These are phyloP conservation scores for Rhododendron williamsianum DNA, from an alignment of 148 eudicot species.

Conservation along the genomic window DNA sequence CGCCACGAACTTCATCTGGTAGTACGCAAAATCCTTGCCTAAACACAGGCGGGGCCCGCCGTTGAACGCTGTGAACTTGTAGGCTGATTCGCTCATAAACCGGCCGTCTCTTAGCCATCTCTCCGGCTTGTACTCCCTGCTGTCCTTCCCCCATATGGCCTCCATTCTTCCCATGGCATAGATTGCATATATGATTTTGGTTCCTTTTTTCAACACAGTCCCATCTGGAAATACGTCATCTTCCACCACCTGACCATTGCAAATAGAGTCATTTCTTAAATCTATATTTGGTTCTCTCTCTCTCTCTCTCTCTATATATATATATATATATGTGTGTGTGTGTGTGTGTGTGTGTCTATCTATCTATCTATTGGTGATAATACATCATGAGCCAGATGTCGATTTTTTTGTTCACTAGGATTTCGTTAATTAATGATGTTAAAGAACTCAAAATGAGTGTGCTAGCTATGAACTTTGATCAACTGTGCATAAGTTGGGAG, in stretches of 20 bases:
- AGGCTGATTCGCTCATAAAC: slow-evolving; percentile 86
- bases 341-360: too few relatives aligned
- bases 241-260: slow-evolving; percentile 49
- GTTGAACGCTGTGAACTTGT: slow-evolving; percentile 91
- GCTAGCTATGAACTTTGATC: not conserved
- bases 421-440: not conserved
- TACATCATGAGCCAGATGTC: not conserved
- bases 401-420: not conserved
- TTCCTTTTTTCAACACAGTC: slow-evolving; percentile 69
- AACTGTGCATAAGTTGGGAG: not conserved
- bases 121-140: slow-evolving; percentile 83
- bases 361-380: not conserved
- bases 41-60: slow-evolving; percentile 94
- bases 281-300: not conserved
- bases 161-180: slow-evolving; percentile 98
- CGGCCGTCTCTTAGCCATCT: slow-evolving; percentile 86
- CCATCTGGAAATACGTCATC: slow-evolving; percentile 95
- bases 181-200: slow-evolving; percentile 83
- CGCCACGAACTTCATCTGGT: slow-evolving; percentile 91
- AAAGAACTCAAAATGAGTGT: not conserved
- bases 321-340: too few relatives aligned
- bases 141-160: slow-evolving; percentile 87
- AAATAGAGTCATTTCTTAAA: not conserved
- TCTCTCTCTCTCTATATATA: too few relatives aligned
- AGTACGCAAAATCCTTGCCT: slow-evolving; percentile 94